Evolutionary conservation across 2,329 filamentous ascomycete species (phyloP), one percentile per base, ranked within the genome.

Genomic region (Hymenoscyphus linearis): DNA sequence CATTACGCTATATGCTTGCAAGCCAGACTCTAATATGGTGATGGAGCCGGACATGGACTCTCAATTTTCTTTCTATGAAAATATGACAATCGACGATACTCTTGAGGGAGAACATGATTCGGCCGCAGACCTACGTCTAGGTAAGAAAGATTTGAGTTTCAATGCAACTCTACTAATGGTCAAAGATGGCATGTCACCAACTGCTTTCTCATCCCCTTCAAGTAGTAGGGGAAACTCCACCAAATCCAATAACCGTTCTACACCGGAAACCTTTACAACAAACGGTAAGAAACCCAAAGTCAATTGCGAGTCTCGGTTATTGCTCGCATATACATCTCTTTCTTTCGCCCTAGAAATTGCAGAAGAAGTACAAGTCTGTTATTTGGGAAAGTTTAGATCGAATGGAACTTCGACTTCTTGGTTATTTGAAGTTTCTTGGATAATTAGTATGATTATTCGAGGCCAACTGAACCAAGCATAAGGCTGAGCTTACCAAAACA

Each of bases 1-100:
- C 14, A 60, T 60, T 13, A 60, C 59, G 13, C 59, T 60, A 14
- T 60, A 60, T 35, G 59, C 59, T 52, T 57, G 54, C 40, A 57
- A 57, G 26, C 59, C 52, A 35, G 26, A 52, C 52, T 53, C 59
- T 14, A 57, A 18, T 16, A 56, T 53, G 27, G 25, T 36, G 10
- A 34, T 5, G 7, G 26, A 31, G 2, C 26, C 54, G n/a, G 54
- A 57, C 25, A 14, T 22, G 26, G 59, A 57, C n/a, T 40, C 26
- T 14, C 31, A 60, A 22, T 60, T 60, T 34, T 26, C 44, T 16
- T 60, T 60, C 25, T 60, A 57, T 27, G 59, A 44, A 25, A 22
- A 22, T 22, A 35, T 52, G 22, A 47, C 44, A 26, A 22, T 35
- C 18, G 57, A 40, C 12, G 52, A 54, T 16, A n/a, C 12, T 31